Evolutionary conservation across 768 basidiomycete genomes (phyloP), one percentile per base, ranked within the genome.

Genomic region (Terana coerulea): DNA sequence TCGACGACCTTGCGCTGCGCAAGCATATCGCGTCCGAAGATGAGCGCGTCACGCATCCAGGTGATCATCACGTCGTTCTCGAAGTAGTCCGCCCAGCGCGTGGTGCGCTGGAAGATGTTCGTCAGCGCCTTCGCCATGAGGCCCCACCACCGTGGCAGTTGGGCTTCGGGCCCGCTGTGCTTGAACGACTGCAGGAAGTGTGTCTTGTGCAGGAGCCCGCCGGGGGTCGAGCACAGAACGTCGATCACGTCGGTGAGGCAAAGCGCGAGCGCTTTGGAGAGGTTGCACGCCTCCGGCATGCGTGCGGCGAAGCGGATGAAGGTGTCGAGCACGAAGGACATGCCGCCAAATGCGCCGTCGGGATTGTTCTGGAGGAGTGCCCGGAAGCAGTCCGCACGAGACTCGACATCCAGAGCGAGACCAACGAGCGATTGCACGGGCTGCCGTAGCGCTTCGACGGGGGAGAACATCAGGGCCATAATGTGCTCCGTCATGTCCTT

Each of bases 1-100:
- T 95, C 93, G 54, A 99, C 82, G 10, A 86, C 79, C 36, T 83
- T 73, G 69, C 92, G 81, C 56, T 92, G 84, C 2, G 82, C 86
- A 41, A 97, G 69, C 74, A 97, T 78, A 60, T 95, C 89, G 58
- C 88, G 72, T 8, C 87, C 94, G 61, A 97, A 93, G 56, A 98
- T 94, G 46, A 98, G 75, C 2, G 95, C 97, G 64, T 98, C 97
- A 49, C 95, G 82, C 97, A 99, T 98, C 97, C 97, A 99, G 28
- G 84, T 79, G 12, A 88, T 78, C 95, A 99, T 97, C 50, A 84
- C 83, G 24, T 84, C 79, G 59, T 81, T 83, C 48, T 88, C 85
- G 66, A 90, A 90, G 64, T 77, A 86, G 7, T 72, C 66, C 0
- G 97, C 80, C 97, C 97, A 99, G 12, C 73, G 62, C 0, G 86